Conservation (phyloP, 495 filamentous ascomycete genomes). For the Aspergillus incahuasiensis region DNA sequence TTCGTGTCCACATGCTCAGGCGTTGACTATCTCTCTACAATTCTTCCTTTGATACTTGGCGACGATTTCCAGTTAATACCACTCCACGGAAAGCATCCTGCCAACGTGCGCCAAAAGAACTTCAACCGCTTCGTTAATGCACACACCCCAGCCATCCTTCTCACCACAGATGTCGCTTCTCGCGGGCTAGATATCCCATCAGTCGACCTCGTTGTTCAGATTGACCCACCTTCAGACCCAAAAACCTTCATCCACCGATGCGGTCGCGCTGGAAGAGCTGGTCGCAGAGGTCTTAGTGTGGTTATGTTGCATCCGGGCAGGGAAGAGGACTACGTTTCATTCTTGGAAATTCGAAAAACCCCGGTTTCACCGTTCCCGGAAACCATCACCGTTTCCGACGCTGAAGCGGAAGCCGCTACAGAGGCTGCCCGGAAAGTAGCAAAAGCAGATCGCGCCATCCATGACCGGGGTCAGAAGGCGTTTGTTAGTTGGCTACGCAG, state of each 20-base stretch:
- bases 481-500: constrained; percentile 91
- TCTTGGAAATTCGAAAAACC: constrained; percentile 84
- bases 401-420: constrained; percentile 50
- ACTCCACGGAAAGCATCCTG: constrained; percentile 83
- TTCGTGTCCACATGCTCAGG: constrained; percentile 92
- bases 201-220: constrained; percentile 88
- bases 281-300: constrained; percentile 77
- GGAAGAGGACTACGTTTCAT: constrained; percentile 85
- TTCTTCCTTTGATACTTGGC: constrained; percentile 63
- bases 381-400: constrained; percentile 48
- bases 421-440: constrained; percentile 57
- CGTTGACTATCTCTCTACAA: constrained; percentile 85
- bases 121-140: constrained; percentile 71
- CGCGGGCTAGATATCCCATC: constrained; percentile 91
- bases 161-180: constrained; percentile 83
- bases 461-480: constrained; percentile 82
- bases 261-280: constrained; percentile 87
- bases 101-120: constrained; percentile 75
- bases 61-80: constrained; percentile 63
- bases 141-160: constrained; percentile 64
- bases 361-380: constrained; percentile 62
- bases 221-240: constrained; percentile 87
- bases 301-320: constrained; percentile 75
- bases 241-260: constrained; percentile 95
- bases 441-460: constrained; percentile 68